Base-by-base conservation (phyloP, 306 rosid genomes). In the Parietaria judaica region DNA sequence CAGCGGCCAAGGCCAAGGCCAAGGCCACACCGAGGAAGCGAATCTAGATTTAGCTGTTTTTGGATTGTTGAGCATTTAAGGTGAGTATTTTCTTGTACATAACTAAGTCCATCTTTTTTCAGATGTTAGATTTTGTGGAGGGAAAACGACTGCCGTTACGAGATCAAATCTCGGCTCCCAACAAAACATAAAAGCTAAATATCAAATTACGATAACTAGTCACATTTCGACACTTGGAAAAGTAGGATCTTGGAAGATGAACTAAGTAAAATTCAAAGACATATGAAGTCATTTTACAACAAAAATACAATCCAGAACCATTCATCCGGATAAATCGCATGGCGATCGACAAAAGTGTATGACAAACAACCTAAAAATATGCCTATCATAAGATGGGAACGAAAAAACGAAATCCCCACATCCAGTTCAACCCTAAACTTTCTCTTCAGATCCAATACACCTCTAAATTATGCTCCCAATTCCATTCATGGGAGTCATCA, bases 291-390 rank as follows among this genome's bases (percentile, higher is more conserved):
- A 57, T 38, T 6, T 14, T 1, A 36, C 36, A 12, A 5, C 14
- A 23, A 52, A 53, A 54, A 50, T 51, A 62, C 50, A 56, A 53
- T 49, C 51, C n/a, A 1, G 54, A 53, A 65, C 54, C 36, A 13
- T 38, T 53, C 54, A 64, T 56, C 59, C 63, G n/a, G 17, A 70
- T 65, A 70, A 51, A 54, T 64, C 62, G 71, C 71, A 59, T 41
- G 54, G 66, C 55, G 72, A 69, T 66, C 43, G 41, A 54, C 44
- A 11, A 62, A 67, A 74, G 56, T 72, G 67, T 67, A 72, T 58
- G 31, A 14, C 52, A 44, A 60, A 66, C 43, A 75, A 72, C 57
- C 77, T 55, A 66, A 54, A 51, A 72, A 83, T 74, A 81, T 66
- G 57, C 65, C 65, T 66, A 63, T 58, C 38, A 51, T 41, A 41